Evolutionary conservation across 2,329 filamentous ascomycete genomes (phyloP), one percentile per base, ranked within the genome.

Genomic region (Botryosphaeria dothidea): DNA sequence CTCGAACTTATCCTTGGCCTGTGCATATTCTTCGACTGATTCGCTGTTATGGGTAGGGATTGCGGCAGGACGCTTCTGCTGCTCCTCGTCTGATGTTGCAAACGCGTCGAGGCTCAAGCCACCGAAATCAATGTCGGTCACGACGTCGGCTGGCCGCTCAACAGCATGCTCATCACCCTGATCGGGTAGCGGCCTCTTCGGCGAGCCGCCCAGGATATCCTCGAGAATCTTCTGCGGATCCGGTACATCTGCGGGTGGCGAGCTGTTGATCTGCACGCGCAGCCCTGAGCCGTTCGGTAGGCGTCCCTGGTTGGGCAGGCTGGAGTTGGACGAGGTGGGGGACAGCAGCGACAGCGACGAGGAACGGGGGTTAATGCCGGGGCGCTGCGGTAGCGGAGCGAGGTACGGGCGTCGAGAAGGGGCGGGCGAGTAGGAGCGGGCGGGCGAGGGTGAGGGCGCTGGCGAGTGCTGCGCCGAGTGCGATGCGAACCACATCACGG

Each of bases 1-100:
- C 77, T 97, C 90, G 71, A 96, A 96, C 72, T 90, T 93, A 72
- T 90, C 84, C 76, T 90, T 92, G 69, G 97, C 92, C 69, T 85
- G 86, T 76, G 95, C 90, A 75, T 93, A 92, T 79, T 93, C 89
- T 80, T 91, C 87, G 66, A 87, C 79, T 57, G 87, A 88, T 75
- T 91, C 89, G 51, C 83, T 75, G 71, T 80, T 85, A 79, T 83
- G 81, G 74, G 78, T 79, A 80, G 70, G 78, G 81, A 75, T 80
- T 77, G 73, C 70, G 69, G 68, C 71, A 62, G 70, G 66, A 56
- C 69, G 72, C 67, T 69, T 70, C 64, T 71, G 71, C 62, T 74
- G 70, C 62, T 77, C 72, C 23, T 73, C 69, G 34, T 69, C 72
- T 68, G 69, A 72, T 51, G 78, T 72, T 19, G 85, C 87, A 70